A percentile compares a stretch with the other conserved stretches of the same genome.
These are phyloP conservation scores for Entomortierella chlamydospora DNA, from an alignment of 192 early-diverging fungal species.

Conservation along the genomic window DNA sequence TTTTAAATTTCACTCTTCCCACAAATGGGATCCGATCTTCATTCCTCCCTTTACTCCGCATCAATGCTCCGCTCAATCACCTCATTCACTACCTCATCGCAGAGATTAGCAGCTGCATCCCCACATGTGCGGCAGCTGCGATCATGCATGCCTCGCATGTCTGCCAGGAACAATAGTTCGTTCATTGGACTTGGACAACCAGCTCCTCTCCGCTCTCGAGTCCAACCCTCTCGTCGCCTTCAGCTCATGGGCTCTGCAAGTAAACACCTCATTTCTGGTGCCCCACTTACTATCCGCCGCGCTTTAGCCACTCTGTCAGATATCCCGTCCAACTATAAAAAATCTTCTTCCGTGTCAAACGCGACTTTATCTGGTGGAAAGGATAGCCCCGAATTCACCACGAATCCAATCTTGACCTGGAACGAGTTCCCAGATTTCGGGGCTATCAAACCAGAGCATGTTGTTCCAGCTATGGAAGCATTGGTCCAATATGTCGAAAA, in stretches of 20 bases:
- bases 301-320: constrained; percentile 39
- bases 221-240: neutral
- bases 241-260: neutral
- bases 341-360: neutral
- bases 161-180: constrained; percentile 6
- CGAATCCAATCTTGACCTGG: constrained; percentile 60
- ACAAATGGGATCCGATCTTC: neutral
- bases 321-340: neutral
- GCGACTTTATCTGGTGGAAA: neutral
- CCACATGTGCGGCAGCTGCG: neutral
- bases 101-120: neutral
- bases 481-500: constrained; percentile 52
- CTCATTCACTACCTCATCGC: neutral
- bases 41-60: neutral
- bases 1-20: too few relatives aligned
- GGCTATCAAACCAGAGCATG: constrained; percentile 53
- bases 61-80: constrained; percentile 16
- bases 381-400: constrained; percentile 24
- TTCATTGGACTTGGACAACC: neutral
- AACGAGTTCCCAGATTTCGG: constrained; percentile 64
- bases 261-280: neutral
- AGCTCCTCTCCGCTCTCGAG: neutral
- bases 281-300: constrained; percentile 32
- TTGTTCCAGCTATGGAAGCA: constrained; percentile 58
- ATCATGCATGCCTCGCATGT: neutral